Evolutionary conservation across 176 grass and related monocot genomes (phyloP), one percentile per base, ranked within the genome.

Genomic region (Coix lacrymajobi): DNA sequence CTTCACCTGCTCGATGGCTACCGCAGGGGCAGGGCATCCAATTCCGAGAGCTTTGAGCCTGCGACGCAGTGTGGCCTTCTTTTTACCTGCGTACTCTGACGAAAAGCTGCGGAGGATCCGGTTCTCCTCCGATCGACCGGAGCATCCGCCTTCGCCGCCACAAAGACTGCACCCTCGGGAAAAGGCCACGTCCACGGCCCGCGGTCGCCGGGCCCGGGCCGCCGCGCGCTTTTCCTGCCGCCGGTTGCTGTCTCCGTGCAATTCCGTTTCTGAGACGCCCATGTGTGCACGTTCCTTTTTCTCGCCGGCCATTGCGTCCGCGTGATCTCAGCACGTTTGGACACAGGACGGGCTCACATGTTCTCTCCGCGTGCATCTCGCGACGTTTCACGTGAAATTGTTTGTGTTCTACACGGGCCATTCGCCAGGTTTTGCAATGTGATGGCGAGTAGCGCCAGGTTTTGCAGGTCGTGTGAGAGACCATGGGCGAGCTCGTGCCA

Each of bases 231-330:
- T 87, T 88, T 88, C 71, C 51, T 32, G 66, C 66, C 16, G 17
- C 41, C 52, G 24, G 74, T 65, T 72, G 80, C 65, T 54, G 41
- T 83, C 65, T 43, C 80, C 52, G 26, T 57, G 56, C 74, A 65
- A 43, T 83, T 83, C 86, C 32, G 43, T 83, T 63, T 44, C 69
- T 56, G 85, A 56, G 77, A 75, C 46, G 34, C 61, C 46, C 51
- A 4, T 9, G 25, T 3, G 34, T 4, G 66, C 36, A 6, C 33
- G 20, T 7, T 65, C 71, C 43, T 31, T 86, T 78, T 48, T 14
- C 54, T 48, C 57, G 54, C 66, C 34, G 64, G 11, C 12, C 77
- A 43, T 41, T 26, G 36, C 57, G 22, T 62, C 19, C 68, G 32
- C 26, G 11, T 72, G 52, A 29, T 25, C 1, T 25, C 28, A 6